These are phyloP conservation scores for Magnusiomyces magnusii DNA, from an alignment of 1,139 yeast species.

Conservation along the genomic window DNA sequence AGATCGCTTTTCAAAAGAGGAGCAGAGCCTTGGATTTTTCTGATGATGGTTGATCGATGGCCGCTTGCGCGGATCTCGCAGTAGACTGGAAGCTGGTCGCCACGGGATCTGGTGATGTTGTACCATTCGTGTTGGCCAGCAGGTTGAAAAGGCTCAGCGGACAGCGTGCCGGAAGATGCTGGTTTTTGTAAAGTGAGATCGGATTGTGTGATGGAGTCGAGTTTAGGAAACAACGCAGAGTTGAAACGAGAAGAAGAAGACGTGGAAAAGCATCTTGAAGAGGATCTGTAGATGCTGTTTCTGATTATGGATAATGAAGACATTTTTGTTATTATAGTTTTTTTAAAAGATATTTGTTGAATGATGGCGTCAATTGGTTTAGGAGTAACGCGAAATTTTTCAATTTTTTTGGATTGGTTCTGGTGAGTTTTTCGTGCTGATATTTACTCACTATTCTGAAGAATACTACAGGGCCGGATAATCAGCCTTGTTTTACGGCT, in stretches of 20 bases:
- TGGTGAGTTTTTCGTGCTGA: too few relatives aligned
- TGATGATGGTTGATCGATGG: conserved; percentile 31
- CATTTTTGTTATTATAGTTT: too few relatives aligned
- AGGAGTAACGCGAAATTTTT: too few relatives aligned
- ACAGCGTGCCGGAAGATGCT: background rate
- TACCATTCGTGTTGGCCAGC: conserved; percentile 25
- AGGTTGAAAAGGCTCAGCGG: background rate
- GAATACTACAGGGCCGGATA: too few relatives aligned
- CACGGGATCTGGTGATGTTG: conserved; percentile 27
- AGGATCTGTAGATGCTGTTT: background rate
- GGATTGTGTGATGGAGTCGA: conserved; percentile 9
- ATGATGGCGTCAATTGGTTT: too few relatives aligned
- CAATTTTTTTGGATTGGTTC: too few relatives aligned
- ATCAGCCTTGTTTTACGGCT: too few relatives aligned
- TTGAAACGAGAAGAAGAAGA: background rate
- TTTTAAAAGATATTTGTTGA: too few relatives aligned
- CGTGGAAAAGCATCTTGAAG: background rate
- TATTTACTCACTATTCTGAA: too few relatives aligned
- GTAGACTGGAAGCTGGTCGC: conserved; percentile 34
- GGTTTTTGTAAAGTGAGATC: conserved; percentile 8
- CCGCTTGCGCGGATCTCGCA: conserved; percentile 30
- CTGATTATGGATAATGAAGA: background rate
- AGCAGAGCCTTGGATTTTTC: conserved; percentile 30
- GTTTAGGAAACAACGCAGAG: conserved; percentile 11
- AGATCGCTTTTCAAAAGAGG: conserved; percentile 30